phyloP scores from a whole-genome alignment of 2,329 filamentous ascomycete genomes.

The Geosmithia putterillii region DNA sequence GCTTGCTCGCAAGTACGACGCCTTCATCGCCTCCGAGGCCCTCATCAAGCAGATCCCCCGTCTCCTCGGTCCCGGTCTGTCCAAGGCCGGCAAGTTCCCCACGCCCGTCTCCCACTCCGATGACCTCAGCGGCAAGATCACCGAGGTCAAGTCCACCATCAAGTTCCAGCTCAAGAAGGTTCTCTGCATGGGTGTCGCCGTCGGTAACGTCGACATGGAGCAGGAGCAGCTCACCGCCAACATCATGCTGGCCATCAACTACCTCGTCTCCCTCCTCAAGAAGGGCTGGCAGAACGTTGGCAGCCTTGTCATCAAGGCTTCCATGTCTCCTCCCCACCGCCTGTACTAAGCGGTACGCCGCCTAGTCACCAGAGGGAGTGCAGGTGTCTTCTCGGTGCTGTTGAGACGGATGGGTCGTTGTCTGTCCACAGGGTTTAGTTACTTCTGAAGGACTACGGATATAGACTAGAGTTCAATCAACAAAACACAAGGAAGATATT shows the following conservation, averaged over 20 bases:
- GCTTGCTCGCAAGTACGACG: conserved; percentile 99
- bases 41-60: conserved; percentile 99
- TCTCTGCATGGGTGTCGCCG: conserved; percentile 98
- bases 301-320: conserved; percentile 98
- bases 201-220: conserved; percentile 96
- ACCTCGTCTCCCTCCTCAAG: conserved; percentile 98
- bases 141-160: conserved; percentile 99
- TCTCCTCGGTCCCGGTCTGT: conserved; percentile 97
- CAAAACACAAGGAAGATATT: neutral
- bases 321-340: conserved; percentile 97
- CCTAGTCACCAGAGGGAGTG: neutral
- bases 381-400: neutral
- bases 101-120: conserved; percentile 95
- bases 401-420: neutral
- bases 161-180: conserved; percentile 99
- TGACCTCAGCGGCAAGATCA: conserved; percentile 90
- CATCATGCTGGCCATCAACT: conserved; percentile 99
- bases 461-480: neutral
- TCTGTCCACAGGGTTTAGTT: neutral
- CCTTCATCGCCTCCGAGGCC: conserved; percentile 92
- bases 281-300: conserved; percentile 99
- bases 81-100: conserved; percentile 99
- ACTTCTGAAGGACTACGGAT: neutral
- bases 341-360: conserved; percentile 62
- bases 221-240: conserved; percentile 93